phyloP scores from a whole-genome alignment of 305 asterid species.

The Rubia peregrina region DNA sequence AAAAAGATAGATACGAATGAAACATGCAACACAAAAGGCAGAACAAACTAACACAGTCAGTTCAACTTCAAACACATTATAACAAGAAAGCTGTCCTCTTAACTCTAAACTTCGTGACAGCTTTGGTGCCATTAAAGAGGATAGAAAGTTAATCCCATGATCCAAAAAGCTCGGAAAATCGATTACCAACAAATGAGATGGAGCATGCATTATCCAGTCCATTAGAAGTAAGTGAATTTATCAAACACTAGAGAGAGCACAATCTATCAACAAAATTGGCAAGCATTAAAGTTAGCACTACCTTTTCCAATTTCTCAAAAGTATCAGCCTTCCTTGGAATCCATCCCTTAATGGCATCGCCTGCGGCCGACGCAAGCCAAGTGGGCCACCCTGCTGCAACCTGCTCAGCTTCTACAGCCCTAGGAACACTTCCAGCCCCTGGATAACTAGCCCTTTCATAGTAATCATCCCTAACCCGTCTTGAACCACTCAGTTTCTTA shows the following conservation, averaged over 20 bases:
- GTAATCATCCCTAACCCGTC: conserved; percentile 74
- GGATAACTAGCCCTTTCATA: conserved; percentile 46
- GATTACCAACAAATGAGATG: not conserved
- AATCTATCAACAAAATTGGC: conserved; percentile 2
- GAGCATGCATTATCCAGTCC: not conserved
- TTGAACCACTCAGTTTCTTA: conserved; percentile 54
- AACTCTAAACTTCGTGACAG: not conserved
- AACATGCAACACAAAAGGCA: not conserved
- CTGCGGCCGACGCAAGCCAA: conserved; percentile 88
- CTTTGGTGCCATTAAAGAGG: not conserved
- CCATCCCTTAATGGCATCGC: conserved; percentile 94
- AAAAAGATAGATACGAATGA: conserved; percentile 19
- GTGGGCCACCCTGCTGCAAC: conserved; percentile 98
- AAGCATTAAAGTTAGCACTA: conserved; percentile 24
- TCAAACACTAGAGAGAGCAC: not conserved
- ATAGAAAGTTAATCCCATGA: not conserved
- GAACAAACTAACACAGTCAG: not conserved
- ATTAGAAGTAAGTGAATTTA: not conserved
- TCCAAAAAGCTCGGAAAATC: not conserved
- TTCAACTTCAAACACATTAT: not conserved
- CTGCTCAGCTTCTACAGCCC: conserved; percentile 71
- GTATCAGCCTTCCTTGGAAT: conserved; percentile 79
- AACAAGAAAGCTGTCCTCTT: not conserved
- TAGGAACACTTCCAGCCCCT: conserved; percentile 47
- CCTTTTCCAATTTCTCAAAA: conserved; percentile 90